These are phyloP conservation scores for Tieghemiomyces parasiticus DNA, from an alignment of 192 early-diverging fungal species.

Conservation along the genomic window DNA sequence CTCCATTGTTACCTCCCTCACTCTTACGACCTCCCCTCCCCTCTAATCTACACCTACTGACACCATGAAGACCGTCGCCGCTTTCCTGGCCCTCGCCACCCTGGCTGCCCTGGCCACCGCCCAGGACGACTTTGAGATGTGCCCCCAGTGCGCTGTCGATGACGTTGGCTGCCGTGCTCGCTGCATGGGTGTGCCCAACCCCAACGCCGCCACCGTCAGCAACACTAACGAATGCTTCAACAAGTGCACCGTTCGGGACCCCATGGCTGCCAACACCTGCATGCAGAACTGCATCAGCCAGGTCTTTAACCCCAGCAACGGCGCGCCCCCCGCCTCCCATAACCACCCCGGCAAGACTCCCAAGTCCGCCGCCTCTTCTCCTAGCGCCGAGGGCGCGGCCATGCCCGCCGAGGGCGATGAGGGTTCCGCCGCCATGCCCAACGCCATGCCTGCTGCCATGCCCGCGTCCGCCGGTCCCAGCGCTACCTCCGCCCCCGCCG, in stretches of 20 bases:
- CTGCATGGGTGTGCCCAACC: slow-evolving; percentile 11
- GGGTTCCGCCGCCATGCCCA: background rate
- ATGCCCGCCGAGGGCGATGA: background rate
- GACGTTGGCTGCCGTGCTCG: slow-evolving; percentile 8
- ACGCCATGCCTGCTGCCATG: background rate
- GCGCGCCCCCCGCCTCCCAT: background rate
- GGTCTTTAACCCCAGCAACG: slow-evolving; percentile 2
- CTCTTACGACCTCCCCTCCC: too few relatives aligned
- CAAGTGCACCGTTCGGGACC: slow-evolving; percentile 1
- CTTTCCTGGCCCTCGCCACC: background rate
- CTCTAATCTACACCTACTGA: too few relatives aligned
- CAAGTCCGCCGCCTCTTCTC: too few relatives aligned
- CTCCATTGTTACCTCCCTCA: too few relatives aligned
- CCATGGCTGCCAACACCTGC: slow-evolving; percentile 2
- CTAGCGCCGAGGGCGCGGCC: too few relatives aligned
- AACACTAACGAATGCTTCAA: background rate
- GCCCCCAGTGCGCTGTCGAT: slow-evolving; percentile 9
- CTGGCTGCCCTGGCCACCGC: background rate
- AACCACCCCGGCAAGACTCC: background rate
- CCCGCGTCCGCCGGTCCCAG: background rate
- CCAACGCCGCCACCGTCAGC: background rate
- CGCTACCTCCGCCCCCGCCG: background rate
- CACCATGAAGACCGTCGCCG: background rate
- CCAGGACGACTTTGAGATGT: background rate
- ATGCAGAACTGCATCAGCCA: slow-evolving; percentile 3